Evolutionary conservation across 305 asterid species (phyloP).

Genomic region (Solanum hybrid): DNA sequence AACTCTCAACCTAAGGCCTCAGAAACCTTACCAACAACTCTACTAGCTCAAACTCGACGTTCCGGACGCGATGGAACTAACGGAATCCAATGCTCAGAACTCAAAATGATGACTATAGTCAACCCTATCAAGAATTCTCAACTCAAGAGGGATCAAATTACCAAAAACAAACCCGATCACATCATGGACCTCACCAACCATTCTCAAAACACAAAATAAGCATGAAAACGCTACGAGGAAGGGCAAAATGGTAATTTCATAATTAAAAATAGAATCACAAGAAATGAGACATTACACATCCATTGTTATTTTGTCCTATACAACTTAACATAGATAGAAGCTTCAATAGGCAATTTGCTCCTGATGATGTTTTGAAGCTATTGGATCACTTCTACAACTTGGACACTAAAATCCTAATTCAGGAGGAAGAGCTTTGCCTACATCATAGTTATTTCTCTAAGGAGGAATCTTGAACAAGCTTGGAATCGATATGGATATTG

Average conservation of each 20-base stretch:
- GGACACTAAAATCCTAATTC: slow-evolving; percentile 58
- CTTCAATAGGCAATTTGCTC: slow-evolving; percentile 60
- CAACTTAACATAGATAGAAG: slow-evolving; percentile 42
- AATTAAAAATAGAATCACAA: not conserved
- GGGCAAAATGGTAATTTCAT: too few species aligned
- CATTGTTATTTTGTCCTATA: slow-evolving; percentile 56
- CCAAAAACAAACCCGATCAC: too few species aligned
- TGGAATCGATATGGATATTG: too few species aligned
- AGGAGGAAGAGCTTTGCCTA: slow-evolving; percentile 71
- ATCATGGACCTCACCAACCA: too few species aligned
- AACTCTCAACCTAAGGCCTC: not conserved
- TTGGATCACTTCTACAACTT: slow-evolving; percentile 79
- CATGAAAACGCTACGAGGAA: not conserved
- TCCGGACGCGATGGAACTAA: too few species aligned
- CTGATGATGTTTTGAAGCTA: slow-evolving; percentile 70
- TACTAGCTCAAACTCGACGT: not conserved
- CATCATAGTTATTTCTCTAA: slow-evolving; percentile 53
- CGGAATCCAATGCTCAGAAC: too few species aligned
- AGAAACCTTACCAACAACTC: not conserved
- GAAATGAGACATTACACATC: slow-evolving; percentile 21
- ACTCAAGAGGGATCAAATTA: too few species aligned
- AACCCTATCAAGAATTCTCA: too few species aligned
- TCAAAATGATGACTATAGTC: too few species aligned
- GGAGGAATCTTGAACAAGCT: not conserved
- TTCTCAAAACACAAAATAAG: too few species aligned